Conservation (phyloP, 2,329 filamentous ascomycete genomes). For the Trichophyton rubrum region DNA sequence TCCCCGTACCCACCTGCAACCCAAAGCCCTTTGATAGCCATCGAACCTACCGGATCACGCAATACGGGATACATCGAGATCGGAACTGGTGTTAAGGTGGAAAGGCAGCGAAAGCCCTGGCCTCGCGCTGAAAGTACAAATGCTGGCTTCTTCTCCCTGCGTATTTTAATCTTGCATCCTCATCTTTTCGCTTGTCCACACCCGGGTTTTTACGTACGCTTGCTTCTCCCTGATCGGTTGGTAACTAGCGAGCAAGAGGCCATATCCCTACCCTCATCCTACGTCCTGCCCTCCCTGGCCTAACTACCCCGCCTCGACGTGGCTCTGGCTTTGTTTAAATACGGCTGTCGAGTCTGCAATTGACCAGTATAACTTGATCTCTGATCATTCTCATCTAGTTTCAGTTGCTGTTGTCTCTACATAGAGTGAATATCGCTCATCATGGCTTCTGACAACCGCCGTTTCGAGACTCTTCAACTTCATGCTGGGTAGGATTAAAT, state of each 20-base stretch:
- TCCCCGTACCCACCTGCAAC: neutral
- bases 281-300: neutral
- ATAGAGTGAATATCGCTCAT: neutral
- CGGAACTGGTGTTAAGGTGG: too few relatives aligned
- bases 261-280: neutral
- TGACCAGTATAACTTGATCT: neutral
- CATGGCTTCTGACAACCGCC: conserved; percentile 20
- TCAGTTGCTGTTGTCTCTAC: too few relatives aligned
- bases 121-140: neutral
- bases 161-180: neutral
- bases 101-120: too few relatives aligned
- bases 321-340: neutral
- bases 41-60: conserved; percentile 1
- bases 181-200: neutral
- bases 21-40: neutral
- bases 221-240: neutral
- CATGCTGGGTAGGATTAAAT: conserved; percentile 56
- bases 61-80: neutral
- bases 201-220: neutral
- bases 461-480: conserved; percentile 76
- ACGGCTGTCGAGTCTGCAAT: neutral
- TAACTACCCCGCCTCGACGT: conserved; percentile 1
- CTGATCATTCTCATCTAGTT: neutral
- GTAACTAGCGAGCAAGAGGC: neutral
- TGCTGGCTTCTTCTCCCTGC: neutral